These are phyloP conservation scores for Suillus weaverae DNA, from an alignment of 768 basidiomycete species.

Conservation along the genomic window DNA sequence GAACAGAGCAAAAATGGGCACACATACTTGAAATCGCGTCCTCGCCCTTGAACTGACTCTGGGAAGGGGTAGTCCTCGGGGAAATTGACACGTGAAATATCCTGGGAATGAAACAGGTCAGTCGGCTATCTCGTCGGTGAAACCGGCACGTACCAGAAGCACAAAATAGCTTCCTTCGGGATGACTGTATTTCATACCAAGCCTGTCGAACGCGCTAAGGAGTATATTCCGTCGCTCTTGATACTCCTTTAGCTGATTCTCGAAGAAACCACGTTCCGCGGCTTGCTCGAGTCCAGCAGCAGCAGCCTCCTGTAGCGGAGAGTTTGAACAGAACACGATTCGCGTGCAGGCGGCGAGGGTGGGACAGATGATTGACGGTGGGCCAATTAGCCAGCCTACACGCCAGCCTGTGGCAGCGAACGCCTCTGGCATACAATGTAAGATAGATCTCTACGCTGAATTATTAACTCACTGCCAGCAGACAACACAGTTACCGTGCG, in stretches of 20 bases:
- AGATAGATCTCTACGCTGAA: background rate
- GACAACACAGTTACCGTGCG: constrained; percentile 94
- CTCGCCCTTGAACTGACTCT: constrained; percentile 67
- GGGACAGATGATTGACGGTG: constrained; percentile 76
- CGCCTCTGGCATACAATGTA: constrained; percentile 56
- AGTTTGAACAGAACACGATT: constrained; percentile 94
- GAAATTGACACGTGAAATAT: constrained; percentile 73
- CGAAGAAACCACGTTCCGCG: constrained; percentile 70
- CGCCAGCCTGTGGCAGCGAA: constrained; percentile 99
- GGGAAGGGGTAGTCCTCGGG: constrained; percentile 89
- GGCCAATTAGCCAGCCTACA: constrained; percentile 94
- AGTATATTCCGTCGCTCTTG: constrained; percentile 76
- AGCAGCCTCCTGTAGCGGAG: constrained; percentile 92
- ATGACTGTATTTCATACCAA: constrained; percentile 82
- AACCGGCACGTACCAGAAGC: constrained; percentile 58
- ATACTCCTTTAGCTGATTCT: constrained; percentile 75
- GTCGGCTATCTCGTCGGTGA: too few species aligned
- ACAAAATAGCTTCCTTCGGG: constrained; percentile 94
- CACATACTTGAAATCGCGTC: constrained; percentile 80
- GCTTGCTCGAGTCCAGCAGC: constrained; percentile 89
- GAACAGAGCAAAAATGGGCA: background rate
- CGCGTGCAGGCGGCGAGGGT: constrained; percentile 90
- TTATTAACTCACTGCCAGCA: constrained; percentile 74
- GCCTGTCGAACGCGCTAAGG: constrained; percentile 71
- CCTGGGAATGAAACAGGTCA: constrained; percentile 39